A percentile compares a stretch with the other conserved stretches of the same genome.
phyloP scores from a whole-genome alignment of 2,329 filamentous ascomycete species.

The Graphiopsis chlorocephala region DNA sequence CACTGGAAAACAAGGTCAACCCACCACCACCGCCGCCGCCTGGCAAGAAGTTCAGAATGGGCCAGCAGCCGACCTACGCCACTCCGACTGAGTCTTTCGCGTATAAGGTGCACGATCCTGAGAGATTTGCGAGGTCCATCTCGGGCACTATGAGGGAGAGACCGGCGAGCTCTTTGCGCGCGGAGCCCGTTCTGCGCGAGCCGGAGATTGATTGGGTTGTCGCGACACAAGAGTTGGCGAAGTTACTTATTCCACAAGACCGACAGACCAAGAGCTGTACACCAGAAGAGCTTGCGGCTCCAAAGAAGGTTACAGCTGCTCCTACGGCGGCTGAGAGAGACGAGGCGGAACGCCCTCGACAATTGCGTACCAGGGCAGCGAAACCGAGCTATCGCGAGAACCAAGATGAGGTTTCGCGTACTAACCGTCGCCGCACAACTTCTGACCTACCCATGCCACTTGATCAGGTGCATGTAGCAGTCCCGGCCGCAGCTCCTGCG shows the following conservation, averaged over 20 bases:
- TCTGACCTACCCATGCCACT: slow-evolving; percentile 34
- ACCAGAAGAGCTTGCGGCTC: slow-evolving; percentile 69
- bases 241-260: slow-evolving; percentile 73
- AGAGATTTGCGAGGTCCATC: slow-evolving; percentile 62
- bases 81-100: slow-evolving; percentile 85
- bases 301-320: slow-evolving; percentile 40
- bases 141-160: slow-evolving; percentile 51
- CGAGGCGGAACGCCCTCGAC: slow-evolving; percentile 2
- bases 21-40: slow-evolving; percentile 46
- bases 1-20: slow-evolving; percentile 61
- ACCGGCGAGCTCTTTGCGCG: slow-evolving; percentile 36
- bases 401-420: slow-evolving; percentile 11
- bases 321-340: not conserved
- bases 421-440: slow-evolving; percentile 36
- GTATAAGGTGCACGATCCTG: slow-evolving; percentile 70
- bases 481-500: slow-evolving; percentile 22
- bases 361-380: slow-evolving; percentile 9
- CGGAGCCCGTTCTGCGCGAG: slow-evolving; percentile 61
- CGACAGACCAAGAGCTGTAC: slow-evolving; percentile 74
- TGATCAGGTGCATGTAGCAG: slow-evolving; percentile 15
- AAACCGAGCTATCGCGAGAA: slow-evolving; percentile 6
- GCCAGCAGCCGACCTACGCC: slow-evolving; percentile 69
- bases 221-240: slow-evolving; percentile 79
- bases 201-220: slow-evolving; percentile 83
- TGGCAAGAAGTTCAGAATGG: slow-evolving; percentile 56